phyloP scores from a whole-genome alignment of 306 rosid species.

The Acacia crassicarpa region DNA sequence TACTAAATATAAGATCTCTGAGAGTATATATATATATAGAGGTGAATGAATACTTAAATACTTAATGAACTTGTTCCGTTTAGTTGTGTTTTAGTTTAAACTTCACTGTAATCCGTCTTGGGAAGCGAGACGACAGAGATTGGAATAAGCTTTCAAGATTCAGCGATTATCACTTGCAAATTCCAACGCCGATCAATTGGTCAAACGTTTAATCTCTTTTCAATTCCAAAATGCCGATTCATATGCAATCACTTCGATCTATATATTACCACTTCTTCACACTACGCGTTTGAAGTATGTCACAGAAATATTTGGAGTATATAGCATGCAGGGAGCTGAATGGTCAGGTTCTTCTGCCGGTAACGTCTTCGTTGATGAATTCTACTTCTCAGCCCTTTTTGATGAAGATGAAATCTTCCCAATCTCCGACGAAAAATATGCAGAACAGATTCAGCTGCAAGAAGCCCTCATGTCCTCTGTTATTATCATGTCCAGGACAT shows the following conservation, averaged over 20 bases:
- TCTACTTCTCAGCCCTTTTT: conserved; percentile 55
- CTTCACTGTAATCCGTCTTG: neutral
- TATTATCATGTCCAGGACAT: neutral
- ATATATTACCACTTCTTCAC: neutral
- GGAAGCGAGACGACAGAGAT: neutral
- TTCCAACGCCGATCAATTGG: neutral
- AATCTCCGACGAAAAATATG: conserved; percentile 64
- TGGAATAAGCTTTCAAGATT: neutral
- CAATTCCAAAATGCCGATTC: neutral
- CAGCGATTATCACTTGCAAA: neutral
- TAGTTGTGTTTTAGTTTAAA: too few relatives aligned
- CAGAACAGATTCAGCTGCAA: conserved; percentile 54
- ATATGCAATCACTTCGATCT: neutral
- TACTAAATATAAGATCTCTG: too few relatives aligned
- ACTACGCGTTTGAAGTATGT: neutral
- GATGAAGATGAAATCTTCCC: conserved; percentile 51
- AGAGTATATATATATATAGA: too few relatives aligned
- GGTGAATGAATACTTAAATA: too few relatives aligned
- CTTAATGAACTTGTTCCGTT: neutral
- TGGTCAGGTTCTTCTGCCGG: neutral
- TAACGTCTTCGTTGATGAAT: conserved; percentile 47
- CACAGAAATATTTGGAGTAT: too few relatives aligned
- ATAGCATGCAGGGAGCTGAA: conserved; percentile 23
- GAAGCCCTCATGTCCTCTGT: conserved; percentile 58
- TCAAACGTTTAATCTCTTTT: conserved; percentile 16